Conservation (phyloP, 257 asterid species). For the Galeopsis tetrahit region DNA sequence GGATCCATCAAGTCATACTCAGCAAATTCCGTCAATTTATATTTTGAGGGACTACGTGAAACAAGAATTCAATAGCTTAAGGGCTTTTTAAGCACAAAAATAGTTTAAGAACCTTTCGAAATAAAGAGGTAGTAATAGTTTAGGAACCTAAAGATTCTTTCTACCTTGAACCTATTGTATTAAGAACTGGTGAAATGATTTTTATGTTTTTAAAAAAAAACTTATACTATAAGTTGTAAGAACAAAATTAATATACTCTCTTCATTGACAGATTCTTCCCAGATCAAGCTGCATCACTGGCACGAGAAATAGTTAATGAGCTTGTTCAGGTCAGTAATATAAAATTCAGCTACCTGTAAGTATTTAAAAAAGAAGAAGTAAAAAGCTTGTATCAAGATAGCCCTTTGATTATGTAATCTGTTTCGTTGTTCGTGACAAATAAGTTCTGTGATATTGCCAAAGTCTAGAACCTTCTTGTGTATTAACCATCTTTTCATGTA, state of each 20-base stretch:
- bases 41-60: no score
- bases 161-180: not conserved
- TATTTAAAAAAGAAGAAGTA: not conserved
- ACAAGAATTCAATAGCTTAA: no score
- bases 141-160: no score
- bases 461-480: slow-evolving; percentile 8
- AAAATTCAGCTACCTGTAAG: not conserved
- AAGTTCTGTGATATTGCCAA: slow-evolving; percentile 15
- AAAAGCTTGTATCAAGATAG: not conserved
- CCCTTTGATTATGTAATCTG: not conserved
- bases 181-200: not conserved
- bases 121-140: no score
- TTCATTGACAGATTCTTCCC: slow-evolving; percentile 34
- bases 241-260: slow-evolving; percentile 1
- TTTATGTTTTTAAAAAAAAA: no score
- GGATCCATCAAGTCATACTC: no score
- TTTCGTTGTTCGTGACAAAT: not conserved
- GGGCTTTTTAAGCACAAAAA: no score
- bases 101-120: no score
- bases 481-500: slow-evolving; percentile 9
- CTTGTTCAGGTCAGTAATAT: slow-evolving; percentile 34
- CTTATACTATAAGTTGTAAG: not conserved
- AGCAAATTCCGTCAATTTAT: no score
- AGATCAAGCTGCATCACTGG: slow-evolving; percentile 33
- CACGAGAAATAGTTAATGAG: slow-evolving; percentile 37